phyloP scores from a whole-genome alignment of 345 rosid genomes.

The Hypericum androsaemum region DNA sequence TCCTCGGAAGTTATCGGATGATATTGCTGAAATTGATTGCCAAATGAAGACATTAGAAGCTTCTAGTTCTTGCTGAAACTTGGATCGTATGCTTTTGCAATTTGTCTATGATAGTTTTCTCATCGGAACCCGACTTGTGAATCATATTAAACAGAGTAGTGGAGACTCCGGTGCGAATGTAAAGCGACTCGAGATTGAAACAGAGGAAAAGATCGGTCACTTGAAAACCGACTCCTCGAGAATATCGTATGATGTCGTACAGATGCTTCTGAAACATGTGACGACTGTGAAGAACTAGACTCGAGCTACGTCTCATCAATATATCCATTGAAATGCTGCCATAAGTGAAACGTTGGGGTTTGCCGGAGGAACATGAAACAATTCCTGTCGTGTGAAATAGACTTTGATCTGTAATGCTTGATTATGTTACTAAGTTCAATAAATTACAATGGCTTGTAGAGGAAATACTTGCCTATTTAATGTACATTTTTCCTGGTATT shows the following conservation, averaged over 20 bases:
- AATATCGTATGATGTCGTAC: slow-evolving; percentile 48
- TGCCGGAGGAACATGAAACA: no score
- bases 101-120: not conserved
- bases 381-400: no score
- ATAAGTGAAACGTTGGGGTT: not conserved
- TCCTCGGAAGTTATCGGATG: no score
- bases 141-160: slow-evolving; percentile 40
- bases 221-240: slow-evolving; percentile 47
- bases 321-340: not conserved
- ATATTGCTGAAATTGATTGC: no score
- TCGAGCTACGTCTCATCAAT: not conserved
- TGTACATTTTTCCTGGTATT: no score
- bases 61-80: no score
- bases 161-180: slow-evolving; percentile 89
- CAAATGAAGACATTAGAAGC: no score
- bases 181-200: slow-evolving; percentile 70
- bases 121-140: slow-evolving; percentile 9
- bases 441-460: no score
- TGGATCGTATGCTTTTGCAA: no score
- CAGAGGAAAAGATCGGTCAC: slow-evolving; percentile 52
- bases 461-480: no score
- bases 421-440: no score
- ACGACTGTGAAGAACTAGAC: slow-evolving; percentile 67
- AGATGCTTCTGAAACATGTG: slow-evolving; percentile 75
- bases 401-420: no score